Evolutionary conservation across 768 basidiomycete genomes (phyloP), one percentile per base, ranked within the genome.

Genomic region (Russula ochroleuca): DNA sequence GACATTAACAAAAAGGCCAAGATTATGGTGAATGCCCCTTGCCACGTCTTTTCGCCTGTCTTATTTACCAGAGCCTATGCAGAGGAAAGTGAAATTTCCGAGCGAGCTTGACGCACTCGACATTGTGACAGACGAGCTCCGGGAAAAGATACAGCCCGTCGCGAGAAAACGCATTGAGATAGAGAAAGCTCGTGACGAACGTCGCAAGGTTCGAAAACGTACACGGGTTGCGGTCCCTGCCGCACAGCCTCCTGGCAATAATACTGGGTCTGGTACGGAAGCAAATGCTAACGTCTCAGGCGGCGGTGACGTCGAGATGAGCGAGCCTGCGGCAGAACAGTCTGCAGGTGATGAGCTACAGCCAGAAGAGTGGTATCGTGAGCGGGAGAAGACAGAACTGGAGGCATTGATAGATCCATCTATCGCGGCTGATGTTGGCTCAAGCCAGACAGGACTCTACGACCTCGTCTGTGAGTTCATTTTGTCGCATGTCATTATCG

Each of bases 1-100:
- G 97, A 98, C 68, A 94, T 97, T 63, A 76, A 75, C 57, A 93
- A 89, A 78, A 98, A 98, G n/a, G 86, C 96, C 2, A 98, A 99
- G 77, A 96, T 99, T 73, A 94, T 99, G 96, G 90, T 90, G 64
- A 69, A 35, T 3, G 5, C 45, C 15, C n/a, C 57, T 19, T 33
- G 19, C 17, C 41, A 3, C 43, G 14, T n/a, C 7, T 37, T 25
- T 10, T 5, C 13, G 10, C 21, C 7, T 14, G 23, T 47, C 23
- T 35, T 37, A 33, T 11, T 50, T 21, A 64, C 17, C 17, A 37
- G 31, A 14, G 10, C 14, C 38, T 15, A 25, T 53, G 47, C 70
- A 92, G 90, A 84, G 89, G 51, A 90, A 87, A 79, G 94, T 99
- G 64, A 97, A 94, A 75, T 98, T n/a, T n/a, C 86, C 90, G 1